These are phyloP conservation scores for Diaporthe eres DNA, from an alignment of 2,329 filamentous ascomycete genomes.

Conservation along the genomic window DNA sequence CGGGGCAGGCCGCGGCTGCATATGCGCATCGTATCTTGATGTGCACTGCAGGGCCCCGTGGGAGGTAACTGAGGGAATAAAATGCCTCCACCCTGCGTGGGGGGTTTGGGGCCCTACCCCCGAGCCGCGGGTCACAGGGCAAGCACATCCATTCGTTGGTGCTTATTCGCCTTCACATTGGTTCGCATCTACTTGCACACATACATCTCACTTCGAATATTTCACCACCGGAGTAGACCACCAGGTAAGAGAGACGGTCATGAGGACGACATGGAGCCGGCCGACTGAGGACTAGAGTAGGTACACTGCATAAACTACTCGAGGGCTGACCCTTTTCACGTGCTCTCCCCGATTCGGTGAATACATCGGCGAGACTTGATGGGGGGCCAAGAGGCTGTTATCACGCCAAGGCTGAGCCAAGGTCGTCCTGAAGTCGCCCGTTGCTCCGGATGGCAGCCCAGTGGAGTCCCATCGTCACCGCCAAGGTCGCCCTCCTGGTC, in stretches of 20 bases:
- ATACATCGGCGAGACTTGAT: slow-evolving; percentile 15
- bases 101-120: background rate
- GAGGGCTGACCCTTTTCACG: background rate
- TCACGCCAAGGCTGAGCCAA: slow-evolving; percentile 36
- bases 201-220: background rate
- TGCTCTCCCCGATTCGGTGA: slow-evolving; percentile 1
- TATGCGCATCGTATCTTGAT: slow-evolving; percentile 9
- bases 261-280: background rate
- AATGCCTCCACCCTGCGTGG: slow-evolving; percentile 26
- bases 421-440: background rate
- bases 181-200: background rate
- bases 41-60: background rate
- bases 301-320: no score
- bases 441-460: slow-evolving; percentile 5
- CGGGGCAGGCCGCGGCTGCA: slow-evolving; percentile 20
- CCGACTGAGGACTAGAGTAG: background rate
- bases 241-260: background rate
- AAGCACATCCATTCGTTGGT: background rate
- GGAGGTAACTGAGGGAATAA: slow-evolving; percentile 26
- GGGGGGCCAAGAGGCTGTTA: slow-evolving; percentile 27
- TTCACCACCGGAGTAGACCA: background rate
- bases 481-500: slow-evolving; percentile 10
- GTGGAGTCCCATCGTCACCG: slow-evolving; percentile 1
- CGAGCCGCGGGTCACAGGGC: background rate
- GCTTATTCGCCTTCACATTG: no score